Evolutionary conservation across 1,284 basidiomycete species (phyloP).

Genomic region (Pyrrhoderma noxium): DNA sequence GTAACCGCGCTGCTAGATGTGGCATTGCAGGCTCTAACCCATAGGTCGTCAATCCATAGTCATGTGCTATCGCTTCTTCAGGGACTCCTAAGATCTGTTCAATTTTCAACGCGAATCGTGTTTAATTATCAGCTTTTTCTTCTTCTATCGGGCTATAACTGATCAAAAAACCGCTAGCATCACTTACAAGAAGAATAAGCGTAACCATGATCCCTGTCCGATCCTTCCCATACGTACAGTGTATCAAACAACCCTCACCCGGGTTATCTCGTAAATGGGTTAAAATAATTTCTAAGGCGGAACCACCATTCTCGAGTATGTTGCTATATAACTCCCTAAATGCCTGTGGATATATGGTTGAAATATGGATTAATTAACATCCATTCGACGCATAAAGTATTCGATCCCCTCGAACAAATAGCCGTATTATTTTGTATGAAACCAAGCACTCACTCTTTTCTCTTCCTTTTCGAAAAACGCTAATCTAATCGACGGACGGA

Average conservation of each 20-base stretch:
- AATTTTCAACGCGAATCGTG: too few species aligned
- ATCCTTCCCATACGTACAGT: slow-evolving; percentile 78
- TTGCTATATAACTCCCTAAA: slow-evolving; percentile 30
- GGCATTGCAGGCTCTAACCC: slow-evolving; percentile 32
- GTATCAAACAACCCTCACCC: slow-evolving; percentile 55
- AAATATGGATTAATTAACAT: too few species aligned
- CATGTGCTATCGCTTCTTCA: slow-evolving; percentile 34
- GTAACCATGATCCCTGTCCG: slow-evolving; percentile 56
- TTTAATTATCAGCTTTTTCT: too few species aligned
- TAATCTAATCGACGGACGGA: background rate
- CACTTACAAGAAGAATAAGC: slow-evolving; percentile 29
- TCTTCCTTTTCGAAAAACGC: background rate
- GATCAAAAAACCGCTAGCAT: too few species aligned
- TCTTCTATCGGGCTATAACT: too few species aligned
- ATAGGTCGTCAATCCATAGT: slow-evolving; percentile 35
- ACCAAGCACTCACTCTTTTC: background rate
- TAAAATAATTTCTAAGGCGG: slow-evolving; percentile 55
- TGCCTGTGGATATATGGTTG: slow-evolving; percentile 40
- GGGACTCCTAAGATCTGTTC: slow-evolving; percentile 33
- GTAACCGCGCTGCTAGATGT: slow-evolving; percentile 28
- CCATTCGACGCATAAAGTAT: too few species aligned
- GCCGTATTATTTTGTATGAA: slow-evolving; percentile 40
- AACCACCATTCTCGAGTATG: slow-evolving; percentile 55
- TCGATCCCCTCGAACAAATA: too few species aligned
- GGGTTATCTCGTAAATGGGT: slow-evolving; percentile 63